Conservation (phyloP, 1,139 yeast species). For the Kodamaea plutei region DNA sequence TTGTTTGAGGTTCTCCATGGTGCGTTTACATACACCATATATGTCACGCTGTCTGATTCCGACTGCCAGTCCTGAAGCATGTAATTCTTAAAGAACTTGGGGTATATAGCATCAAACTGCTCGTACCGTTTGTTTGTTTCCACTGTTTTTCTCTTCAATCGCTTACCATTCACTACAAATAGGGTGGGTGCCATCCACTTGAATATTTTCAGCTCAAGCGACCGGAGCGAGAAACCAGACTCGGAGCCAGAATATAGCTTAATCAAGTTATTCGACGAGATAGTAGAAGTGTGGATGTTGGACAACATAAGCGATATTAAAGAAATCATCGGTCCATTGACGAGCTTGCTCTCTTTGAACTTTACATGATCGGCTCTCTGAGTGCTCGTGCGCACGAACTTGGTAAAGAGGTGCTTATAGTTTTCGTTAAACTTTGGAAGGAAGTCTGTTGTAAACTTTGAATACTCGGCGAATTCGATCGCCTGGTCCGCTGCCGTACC, state of each 20-base stretch:
- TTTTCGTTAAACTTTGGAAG: constrained; percentile 28
- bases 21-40: constrained; percentile 56
- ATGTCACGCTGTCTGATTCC: constrained; percentile 43
- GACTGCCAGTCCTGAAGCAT: constrained; percentile 26
- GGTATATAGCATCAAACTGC: constrained; percentile 49
- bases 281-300: constrained; percentile 15
- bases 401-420: constrained; percentile 3
- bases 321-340: constrained; percentile 39
- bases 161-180: constrained; percentile 61
- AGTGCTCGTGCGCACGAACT: constrained; percentile 2
- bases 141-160: constrained; percentile 39
- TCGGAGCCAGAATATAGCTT: constrained; percentile 70
- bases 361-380: too few species aligned
- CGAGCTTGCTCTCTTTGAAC: constrained; percentile 35
- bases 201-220: constrained; percentile 78
- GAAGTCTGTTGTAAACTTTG: constrained; percentile 22
- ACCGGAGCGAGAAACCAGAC: constrained; percentile 81
- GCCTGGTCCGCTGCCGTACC: constrained; percentile 16
- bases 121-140: constrained; percentile 46
- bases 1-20: constrained; percentile 82
- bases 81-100: constrained; percentile 35
- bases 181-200: constrained; percentile 91
- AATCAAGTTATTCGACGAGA: constrained; percentile 43
- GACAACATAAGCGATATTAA: constrained; percentile 34
- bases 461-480: constrained; percentile 35